Evolutionary conservation across 305 asterid species (phyloP).

Genomic region (Rubia tinctorum): DNA sequence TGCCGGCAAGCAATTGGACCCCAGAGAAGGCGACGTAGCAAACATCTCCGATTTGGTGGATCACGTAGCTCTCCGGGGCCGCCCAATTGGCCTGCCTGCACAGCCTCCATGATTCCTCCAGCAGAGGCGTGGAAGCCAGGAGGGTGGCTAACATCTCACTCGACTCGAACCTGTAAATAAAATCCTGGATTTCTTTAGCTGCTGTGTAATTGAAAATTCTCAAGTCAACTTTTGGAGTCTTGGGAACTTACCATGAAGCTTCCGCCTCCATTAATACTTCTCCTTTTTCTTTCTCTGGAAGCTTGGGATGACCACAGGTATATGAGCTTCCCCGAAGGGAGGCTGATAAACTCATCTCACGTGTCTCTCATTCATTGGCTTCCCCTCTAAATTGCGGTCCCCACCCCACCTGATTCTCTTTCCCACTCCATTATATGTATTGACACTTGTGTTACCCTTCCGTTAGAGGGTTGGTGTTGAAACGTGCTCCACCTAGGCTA

Average conservation of each 20-base stretch:
- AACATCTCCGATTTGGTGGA: slow-evolving; percentile 35
- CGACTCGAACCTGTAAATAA: slow-evolving; percentile 58
- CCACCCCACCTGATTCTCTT: no score
- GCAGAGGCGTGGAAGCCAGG: slow-evolving; percentile 70
- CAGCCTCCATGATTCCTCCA: slow-evolving; percentile 66
- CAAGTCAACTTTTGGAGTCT: not conserved
- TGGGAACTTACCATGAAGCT: slow-evolving; percentile 16
- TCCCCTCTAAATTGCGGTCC: not conserved
- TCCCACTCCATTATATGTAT: no score
- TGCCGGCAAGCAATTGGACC: slow-evolving; percentile 41
- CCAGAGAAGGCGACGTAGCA: slow-evolving; percentile 72
- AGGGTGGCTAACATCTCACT: slow-evolving; percentile 73
- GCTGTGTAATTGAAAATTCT: not conserved
- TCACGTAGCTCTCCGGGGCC: slow-evolving; percentile 36
- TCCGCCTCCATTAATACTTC: slow-evolving; percentile 14
- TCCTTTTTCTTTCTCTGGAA: not conserved
- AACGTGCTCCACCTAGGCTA: no score
- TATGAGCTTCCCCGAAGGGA: not conserved
- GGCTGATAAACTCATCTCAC: not conserved
- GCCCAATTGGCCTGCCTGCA: slow-evolving; percentile 44
- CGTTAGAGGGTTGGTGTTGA: no score
- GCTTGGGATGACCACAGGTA: not conserved
- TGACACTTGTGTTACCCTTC: no score
- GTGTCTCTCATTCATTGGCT: not conserved
- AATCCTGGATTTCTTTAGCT: not conserved